Evolutionary conservation across 257 asterid species (phyloP).

Genomic region (Solanum dulcamara): DNA sequence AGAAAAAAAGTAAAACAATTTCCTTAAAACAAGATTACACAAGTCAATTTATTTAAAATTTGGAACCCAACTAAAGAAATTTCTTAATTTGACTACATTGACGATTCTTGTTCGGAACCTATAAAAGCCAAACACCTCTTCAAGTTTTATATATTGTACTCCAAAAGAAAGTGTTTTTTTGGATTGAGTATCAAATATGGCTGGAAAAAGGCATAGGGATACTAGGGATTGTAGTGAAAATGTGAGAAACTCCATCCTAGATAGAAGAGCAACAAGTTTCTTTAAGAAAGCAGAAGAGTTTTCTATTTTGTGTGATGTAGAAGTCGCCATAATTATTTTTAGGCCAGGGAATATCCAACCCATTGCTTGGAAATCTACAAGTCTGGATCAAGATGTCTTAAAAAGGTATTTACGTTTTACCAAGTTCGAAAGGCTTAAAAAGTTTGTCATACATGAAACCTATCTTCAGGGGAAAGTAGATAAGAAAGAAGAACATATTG

Average conservation of each 20-base stretch:
- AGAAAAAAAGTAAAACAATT: neutral
- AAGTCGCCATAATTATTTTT: too few species aligned
- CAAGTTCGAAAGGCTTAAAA: too few species aligned
- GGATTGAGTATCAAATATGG: conserved; percentile 8
- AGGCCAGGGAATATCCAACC: neutral
- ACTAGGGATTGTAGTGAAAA: conserved; percentile 15
- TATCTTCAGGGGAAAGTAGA: too few species aligned
- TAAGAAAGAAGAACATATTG: too few species aligned
- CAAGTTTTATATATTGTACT: neutral
- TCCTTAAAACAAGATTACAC: neutral
- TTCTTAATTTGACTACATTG: neutral
- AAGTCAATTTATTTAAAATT: neutral
- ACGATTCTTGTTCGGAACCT: neutral
- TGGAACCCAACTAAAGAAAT: neutral
- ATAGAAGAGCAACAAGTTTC: conserved; percentile 2
- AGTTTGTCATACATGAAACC: too few species aligned
- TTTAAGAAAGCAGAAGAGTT: too few species aligned
- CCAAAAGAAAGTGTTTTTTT: neutral
- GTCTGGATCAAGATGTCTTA: too few species aligned
- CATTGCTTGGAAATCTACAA: too few species aligned
- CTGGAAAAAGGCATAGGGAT: conserved; percentile 15
- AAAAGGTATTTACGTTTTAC: too few species aligned
- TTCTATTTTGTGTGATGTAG: too few species aligned
- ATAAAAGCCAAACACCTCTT: neutral
- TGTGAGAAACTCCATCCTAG: conserved; percentile 17